phyloP scores from a whole-genome alignment of 495 filamentous ascomycete genomes.

The Aspergillus haitiensis region DNA sequence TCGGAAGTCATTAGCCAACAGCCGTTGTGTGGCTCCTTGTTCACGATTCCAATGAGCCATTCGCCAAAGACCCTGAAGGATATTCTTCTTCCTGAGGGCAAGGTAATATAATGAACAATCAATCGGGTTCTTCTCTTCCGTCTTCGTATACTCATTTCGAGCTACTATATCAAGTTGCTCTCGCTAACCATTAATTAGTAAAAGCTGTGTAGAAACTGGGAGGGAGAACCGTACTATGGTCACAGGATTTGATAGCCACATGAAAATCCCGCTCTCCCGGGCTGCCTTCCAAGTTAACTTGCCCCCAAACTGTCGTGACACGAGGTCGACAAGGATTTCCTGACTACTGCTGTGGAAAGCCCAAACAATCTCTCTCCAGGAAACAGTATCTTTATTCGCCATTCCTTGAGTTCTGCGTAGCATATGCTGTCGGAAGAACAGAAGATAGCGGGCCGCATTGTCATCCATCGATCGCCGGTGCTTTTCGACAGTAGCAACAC shows the following conservation, averaged over 20 bases:
- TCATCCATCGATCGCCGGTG: constrained; percentile 90
- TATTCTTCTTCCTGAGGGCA: constrained; percentile 85
- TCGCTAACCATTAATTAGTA: constrained; percentile 50
- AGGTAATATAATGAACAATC: constrained; percentile 93
- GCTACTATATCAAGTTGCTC: constrained; percentile 85
- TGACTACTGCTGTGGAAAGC: constrained; percentile 90
- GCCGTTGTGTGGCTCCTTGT: constrained; percentile 69
- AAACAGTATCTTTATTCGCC: constrained; percentile 64
- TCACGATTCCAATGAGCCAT: constrained; percentile 92
- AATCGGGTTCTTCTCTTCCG: constrained; percentile 86
- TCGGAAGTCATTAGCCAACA: constrained; percentile 85
- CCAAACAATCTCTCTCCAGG: constrained; percentile 94
- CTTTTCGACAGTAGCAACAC: constrained; percentile 81
- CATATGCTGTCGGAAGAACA: constrained; percentile 85
- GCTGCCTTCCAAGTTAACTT: constrained; percentile 83
- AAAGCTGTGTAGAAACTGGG: background rate
- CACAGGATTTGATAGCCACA: constrained; percentile 81
- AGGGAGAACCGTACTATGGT: constrained; percentile 65
- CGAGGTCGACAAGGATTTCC: constrained; percentile 86
- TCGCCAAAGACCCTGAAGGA: constrained; percentile 90
- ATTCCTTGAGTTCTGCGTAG: constrained; percentile 63
- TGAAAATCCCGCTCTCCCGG: constrained; percentile 84
- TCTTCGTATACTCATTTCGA: constrained; percentile 88
- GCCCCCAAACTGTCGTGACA: constrained; percentile 75
- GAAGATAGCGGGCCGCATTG: constrained; percentile 84